Percentiles rank a stretch among this genome's conserved stretches.
Evolutionary conservation across 106 monocot genomes (phyloP).

Genomic region (Dendrobium nobile): DNA sequence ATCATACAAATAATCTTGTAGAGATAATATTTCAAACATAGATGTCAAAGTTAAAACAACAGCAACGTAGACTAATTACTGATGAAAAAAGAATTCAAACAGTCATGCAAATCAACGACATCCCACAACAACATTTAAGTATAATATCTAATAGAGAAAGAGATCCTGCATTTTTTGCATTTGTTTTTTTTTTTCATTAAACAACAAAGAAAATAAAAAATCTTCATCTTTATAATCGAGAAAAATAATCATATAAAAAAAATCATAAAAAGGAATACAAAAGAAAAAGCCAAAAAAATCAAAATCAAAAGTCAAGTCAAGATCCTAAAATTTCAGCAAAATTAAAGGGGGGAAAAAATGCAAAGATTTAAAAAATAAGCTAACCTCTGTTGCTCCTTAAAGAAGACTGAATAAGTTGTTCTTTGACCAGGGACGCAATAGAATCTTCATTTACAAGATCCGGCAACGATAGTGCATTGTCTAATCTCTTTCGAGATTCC

Average conservation of each 20-base stretch:
- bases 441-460: slow-evolving; percentile 57
- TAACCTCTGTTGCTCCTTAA: slow-evolving; percentile 45
- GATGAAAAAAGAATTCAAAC: neutral
- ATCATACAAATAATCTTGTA: no score
- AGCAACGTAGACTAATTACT: neutral
- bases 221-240: neutral
- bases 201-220: neutral
- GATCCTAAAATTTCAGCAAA: neutral
- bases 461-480: slow-evolving; percentile 51
- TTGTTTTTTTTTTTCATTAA: neutral
- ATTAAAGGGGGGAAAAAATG: neutral
- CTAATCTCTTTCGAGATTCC: slow-evolving; percentile 54
- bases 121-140: neutral
- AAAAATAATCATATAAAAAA: neutral
- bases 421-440: slow-evolving; percentile 63
- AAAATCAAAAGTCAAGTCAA: neutral
- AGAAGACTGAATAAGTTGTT: slow-evolving; percentile 62
- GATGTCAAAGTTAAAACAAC: neutral
- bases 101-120: neutral
- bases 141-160: neutral
- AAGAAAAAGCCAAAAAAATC: neutral
- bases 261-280: neutral
- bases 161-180: neutral
- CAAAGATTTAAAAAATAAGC: slow-evolving; percentile 4
- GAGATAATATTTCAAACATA: neutral